phyloP scores from a whole-genome alignment of 129 eudicot species.

The Saussurea involucrata region DNA sequence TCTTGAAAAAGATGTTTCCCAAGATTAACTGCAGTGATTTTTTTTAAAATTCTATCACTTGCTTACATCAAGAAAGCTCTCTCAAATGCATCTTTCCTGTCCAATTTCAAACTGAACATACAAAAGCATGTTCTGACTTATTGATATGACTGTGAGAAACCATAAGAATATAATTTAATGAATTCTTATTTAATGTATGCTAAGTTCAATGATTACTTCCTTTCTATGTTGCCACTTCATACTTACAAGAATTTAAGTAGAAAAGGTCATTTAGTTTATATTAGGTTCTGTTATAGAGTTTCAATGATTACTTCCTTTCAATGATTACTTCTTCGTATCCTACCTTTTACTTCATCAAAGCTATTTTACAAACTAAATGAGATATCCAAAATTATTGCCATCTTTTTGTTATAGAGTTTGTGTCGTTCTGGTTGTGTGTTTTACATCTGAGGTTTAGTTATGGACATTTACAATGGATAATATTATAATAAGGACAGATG shows the following conservation, averaged over 20 bases:
- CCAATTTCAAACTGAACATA: too few species aligned
- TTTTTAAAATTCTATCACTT: too few species aligned
- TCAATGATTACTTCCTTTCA: not conserved
- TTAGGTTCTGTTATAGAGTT: not conserved
- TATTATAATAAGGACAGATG: not conserved
- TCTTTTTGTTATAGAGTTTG: not conserved
- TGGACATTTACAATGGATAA: not conserved
- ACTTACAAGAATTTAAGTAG: not conserved
- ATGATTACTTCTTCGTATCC: not conserved
- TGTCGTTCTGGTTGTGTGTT: too few species aligned
- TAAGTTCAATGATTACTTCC: not conserved
- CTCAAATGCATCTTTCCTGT: too few species aligned
- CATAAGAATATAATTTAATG: not conserved
- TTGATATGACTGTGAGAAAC: not conserved
- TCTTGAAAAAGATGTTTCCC: not conserved
- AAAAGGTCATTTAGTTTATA: not conserved
- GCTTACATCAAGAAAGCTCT: too few species aligned
- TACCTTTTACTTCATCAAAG: not conserved
- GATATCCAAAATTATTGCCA: not conserved
- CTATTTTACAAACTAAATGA: not conserved
- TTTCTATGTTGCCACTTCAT: not conserved
- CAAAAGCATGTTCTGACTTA: too few species aligned
- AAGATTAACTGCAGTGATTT: not conserved
- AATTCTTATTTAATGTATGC: not conserved
- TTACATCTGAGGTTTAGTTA: too few species aligned